These are phyloP conservation scores for Aspergillus spinulosporus DNA, from an alignment of 2,329 filamentous ascomycete species.

Conservation along the genomic window DNA sequence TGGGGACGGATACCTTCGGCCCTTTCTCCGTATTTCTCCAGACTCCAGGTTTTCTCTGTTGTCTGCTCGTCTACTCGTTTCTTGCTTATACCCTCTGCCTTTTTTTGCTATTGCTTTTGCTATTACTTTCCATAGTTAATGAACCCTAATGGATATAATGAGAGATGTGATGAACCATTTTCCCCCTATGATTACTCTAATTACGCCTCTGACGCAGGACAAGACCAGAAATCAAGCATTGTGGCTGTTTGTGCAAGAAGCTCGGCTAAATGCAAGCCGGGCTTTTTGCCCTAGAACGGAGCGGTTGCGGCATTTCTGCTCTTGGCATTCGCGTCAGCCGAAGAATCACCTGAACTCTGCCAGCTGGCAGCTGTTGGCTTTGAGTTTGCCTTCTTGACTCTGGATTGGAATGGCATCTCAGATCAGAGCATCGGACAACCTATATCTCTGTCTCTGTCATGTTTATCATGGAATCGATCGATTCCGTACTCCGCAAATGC, in stretches of 20 bases:
- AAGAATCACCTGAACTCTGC: no score
- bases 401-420: no score
- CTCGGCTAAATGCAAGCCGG: background rate
- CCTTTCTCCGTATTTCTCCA: background rate
- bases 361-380: no score
- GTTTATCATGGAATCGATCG: no score
- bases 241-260: background rate
- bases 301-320: background rate
- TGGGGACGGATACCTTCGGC: background rate
- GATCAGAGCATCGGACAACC: no score
- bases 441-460: no score
- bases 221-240: slow-evolving; percentile 3
- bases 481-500: no score
- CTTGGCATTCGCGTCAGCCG: background rate
- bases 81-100: no score
- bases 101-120: background rate
- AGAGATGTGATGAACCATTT: background rate
- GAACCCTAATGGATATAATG: background rate
- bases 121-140: background rate
- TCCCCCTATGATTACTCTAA: background rate
- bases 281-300: background rate
- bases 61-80: background rate
- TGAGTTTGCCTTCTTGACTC: no score
- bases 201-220: slow-evolving; percentile 6
- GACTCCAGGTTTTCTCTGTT: background rate